Evolutionary conservation across 345 rosid species (phyloP).

Genomic region (Xanthoceras sorbifolium): DNA sequence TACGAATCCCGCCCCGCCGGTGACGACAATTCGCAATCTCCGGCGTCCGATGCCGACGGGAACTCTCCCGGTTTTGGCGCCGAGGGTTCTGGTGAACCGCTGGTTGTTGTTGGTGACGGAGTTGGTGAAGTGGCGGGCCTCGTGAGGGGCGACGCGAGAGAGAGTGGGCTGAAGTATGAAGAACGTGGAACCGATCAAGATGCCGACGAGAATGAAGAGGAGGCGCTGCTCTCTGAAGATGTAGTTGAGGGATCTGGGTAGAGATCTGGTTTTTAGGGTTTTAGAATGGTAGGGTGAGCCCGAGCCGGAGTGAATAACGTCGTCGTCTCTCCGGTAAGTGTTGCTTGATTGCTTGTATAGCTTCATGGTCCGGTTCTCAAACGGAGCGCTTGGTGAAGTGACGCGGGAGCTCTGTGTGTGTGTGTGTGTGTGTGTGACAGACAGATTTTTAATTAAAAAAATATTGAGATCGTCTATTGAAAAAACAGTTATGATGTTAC

Average conservation of each 20-base stretch:
- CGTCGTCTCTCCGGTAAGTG: constrained; percentile 65
- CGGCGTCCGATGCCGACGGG: constrained; percentile 70
- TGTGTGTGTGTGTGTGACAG: background rate
- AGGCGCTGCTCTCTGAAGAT: constrained; percentile 87
- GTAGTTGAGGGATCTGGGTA: constrained; percentile 88
- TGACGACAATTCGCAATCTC: constrained; percentile 82
- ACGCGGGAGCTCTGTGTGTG: background rate
- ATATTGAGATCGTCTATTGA: too few relatives aligned
- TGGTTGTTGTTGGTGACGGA: background rate
- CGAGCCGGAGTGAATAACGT: constrained; percentile 39
- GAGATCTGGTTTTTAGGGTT: constrained; percentile 65
- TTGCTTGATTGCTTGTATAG: constrained; percentile 74
- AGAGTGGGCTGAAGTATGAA: constrained; percentile 91
- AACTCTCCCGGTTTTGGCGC: constrained; percentile 51
- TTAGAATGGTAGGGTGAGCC: constrained; percentile 66
- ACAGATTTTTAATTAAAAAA: too few relatives aligned
- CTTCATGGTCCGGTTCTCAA: constrained; percentile 51
- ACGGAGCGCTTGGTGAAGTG: background rate
- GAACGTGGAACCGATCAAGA: constrained; percentile 91
- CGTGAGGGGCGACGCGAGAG: constrained; percentile 61
- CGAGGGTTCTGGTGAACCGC: constrained; percentile 22
- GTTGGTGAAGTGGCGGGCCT: constrained; percentile 34
- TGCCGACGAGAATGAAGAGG: constrained; percentile 88
- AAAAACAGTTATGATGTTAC: background rate
- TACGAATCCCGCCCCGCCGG: constrained; percentile 97